phyloP scores from a whole-genome alignment of 352 stramenopile species.

The Phytopythium montanum region DNA sequence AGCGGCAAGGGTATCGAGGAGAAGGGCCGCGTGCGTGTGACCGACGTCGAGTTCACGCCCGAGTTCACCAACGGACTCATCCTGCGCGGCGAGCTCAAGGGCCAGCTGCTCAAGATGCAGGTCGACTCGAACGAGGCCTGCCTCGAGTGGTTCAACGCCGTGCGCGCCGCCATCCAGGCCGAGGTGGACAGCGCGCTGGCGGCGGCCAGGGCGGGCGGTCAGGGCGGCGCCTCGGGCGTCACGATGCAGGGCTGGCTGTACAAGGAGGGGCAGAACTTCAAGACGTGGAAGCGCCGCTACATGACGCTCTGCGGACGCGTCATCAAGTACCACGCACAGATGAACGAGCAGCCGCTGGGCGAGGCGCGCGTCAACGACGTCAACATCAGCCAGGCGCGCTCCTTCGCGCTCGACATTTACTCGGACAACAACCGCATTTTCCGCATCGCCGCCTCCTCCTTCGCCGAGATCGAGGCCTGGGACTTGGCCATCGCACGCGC shows the following conservation, averaged over 20 bases:
- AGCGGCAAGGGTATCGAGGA: constrained; percentile 75
- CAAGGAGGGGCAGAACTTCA: constrained; percentile 87
- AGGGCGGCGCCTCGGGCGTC: constrained; percentile 12
- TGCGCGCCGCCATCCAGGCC: constrained; percentile 34
- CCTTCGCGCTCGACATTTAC: constrained; percentile 77
- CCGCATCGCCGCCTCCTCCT: constrained; percentile 54
- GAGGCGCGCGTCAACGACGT: constrained; percentile 66
- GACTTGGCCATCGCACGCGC: constrained; percentile 49
- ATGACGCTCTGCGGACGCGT: constrained; percentile 58
- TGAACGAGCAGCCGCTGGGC: constrained; percentile 51
- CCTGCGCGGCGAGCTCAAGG: constrained; percentile 63
- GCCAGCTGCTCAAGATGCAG: constrained; percentile 67
- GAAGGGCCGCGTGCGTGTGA: constrained; percentile 62
- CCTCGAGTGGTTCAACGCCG: constrained; percentile 54
- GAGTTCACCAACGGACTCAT: constrained; percentile 63
- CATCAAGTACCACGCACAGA: constrained; percentile 66
- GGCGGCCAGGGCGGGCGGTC: constrained; percentile 1
- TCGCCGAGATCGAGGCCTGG: constrained; percentile 75
- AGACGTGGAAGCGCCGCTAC: constrained; percentile 84
- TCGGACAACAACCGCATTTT: constrained; percentile 83
- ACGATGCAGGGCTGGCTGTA: constrained; percentile 71
- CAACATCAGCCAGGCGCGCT: constrained; percentile 57
- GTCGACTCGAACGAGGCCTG: constrained; percentile 61
- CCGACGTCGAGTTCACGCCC: constrained; percentile 58
- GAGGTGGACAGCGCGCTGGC: constrained; percentile 11